Base-by-base conservation (phyloP, 2,329 filamentous ascomycete species). In the Scopulariopsis brevicaulis region DNA sequence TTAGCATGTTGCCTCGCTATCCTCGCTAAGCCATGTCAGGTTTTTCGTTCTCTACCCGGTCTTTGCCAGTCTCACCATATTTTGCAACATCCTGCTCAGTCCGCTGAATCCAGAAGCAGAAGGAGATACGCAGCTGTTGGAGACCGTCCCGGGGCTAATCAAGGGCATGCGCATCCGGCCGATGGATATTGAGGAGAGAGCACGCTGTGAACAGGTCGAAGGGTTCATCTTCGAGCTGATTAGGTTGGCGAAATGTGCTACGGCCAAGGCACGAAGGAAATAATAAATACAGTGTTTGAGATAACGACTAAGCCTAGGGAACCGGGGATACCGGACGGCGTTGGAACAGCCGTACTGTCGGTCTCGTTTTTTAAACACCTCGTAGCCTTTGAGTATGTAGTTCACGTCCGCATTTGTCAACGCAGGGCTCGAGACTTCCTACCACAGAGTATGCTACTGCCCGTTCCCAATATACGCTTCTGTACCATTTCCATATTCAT, bases 11-110 rank as follows among this genome's bases (percentile, higher is more conserved):
- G 57, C 15, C 58, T 18, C 0, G 0, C 15, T 14, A 5, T 24
- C n/a, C 8, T 24, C 22, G 8, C 46, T 50, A 50, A 11, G 8
- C 8, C 24, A 8, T n/a, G n/a, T 1, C 15, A 82, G 80, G 78
- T 66, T 75, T n/a, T 65, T 82, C 4, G 69, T 81, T 2, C 82
- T 81, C 62, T 83, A 83, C 58, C 80, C 80, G 1, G 75, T 80
- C 58, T 76, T 77, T 0, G 80, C 80, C 1, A 68, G 81, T 14
- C 69, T 82, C 56, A 74, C 73, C 1, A 69, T 84, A 0, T 84
- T 83, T 62, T 81, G 76, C 67, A 80, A 77, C 60, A 73, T 83
- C 34, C 67, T 84, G 0, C 68, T 72, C 25, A 70, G 77, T 37
- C 80, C 80, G 0, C 67, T 73, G 0, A 68, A 77, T 32, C 67